These are phyloP conservation scores for Eutypa lata DNA, from an alignment of 2,329 filamentous ascomycete genomes.

Conservation along the genomic window DNA sequence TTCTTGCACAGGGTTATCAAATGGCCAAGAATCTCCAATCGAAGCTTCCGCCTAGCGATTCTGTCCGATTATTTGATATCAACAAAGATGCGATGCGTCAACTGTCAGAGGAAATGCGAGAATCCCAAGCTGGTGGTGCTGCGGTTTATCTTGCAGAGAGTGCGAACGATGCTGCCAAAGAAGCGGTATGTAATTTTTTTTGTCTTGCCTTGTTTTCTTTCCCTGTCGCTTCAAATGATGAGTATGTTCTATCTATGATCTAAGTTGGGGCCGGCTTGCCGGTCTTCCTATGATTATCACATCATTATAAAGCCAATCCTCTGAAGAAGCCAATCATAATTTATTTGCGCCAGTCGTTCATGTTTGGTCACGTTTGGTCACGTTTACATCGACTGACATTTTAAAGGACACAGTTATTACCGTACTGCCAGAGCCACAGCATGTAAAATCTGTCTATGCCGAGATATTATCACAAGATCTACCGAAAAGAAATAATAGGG, in stretches of 20 bases:
- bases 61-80: conserved; percentile 54
- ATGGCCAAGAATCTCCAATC: conserved; percentile 62
- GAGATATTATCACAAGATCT: conserved; percentile 63
- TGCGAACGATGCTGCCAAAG: conserved; percentile 46
- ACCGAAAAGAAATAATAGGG: conserved; percentile 55
- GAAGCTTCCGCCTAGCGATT: conserved; percentile 50
- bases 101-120: conserved; percentile 45
- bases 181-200: conserved; percentile 43
- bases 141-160: conserved; percentile 41
- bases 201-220: conserved; percentile 3
- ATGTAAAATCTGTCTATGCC: conserved; percentile 80
- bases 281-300: conserved; percentile 60
- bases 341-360: conserved; percentile 5
- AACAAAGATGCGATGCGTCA: conserved; percentile 46
- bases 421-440: conserved; percentile 82
- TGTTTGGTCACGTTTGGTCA: neutral
- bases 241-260: conserved; percentile 58
- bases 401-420: conserved; percentile 79
- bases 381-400: conserved; percentile 12
- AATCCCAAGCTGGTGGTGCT: conserved; percentile 42
- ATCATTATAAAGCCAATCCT: conserved; percentile 69
- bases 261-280: conserved; percentile 65
- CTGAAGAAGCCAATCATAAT: conserved; percentile 44
- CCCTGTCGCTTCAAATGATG: conserved; percentile 29
- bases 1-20: conserved; percentile 49